Base-by-base conservation (phyloP, 129 eudicot genomes). In the Chrysanthemum lavandulifolium region DNA sequence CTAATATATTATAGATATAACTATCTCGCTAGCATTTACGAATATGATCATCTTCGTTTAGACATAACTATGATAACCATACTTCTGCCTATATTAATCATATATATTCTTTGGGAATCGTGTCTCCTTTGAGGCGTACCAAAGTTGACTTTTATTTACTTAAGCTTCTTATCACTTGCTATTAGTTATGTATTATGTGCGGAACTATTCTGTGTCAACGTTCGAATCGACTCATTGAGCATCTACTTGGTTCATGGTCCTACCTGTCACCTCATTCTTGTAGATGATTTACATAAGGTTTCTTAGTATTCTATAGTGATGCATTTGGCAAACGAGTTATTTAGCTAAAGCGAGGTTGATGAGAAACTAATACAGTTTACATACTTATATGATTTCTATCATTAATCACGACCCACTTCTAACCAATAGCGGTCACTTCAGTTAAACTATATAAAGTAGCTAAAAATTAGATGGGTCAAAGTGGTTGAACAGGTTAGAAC, bases 31-130 rank as follows among this genome's bases (percentile, higher is more conserved):
- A 19, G 60, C 72, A 50, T 67, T 48, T 68, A 50, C 8, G 23
- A 68, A 68, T 23, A 49, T 13, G 45, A 11, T 29, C 45, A 13
- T 67, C 36, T 47, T 51, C 40, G 29, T 23, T 51, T 50, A 68
- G 25, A 23, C 61, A 49, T 67, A 67, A 61, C 33, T 14, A 56
- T 63, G 68, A n/a, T 63, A 63, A 63, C 51, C 48, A 31, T 19
- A 29, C 23, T 63, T 63, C 49, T 53, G 16, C 16, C 16, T 53
- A 53, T 53, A 13, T 53, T 53, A 33, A 12, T n/a, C 19, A 64
- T 12, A 36, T 23, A 36, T 33, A 33, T 61, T 36, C 36, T n/a
- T 25, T 52, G 64, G 63, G 19, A 31, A 54, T 53, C 58, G 8
- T 40, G 47, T 40, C 47, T 40, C 47, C 47, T 40, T 40, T 40